phyloP scores from a whole-genome alignment of 495 filamentous ascomycete species.

The Daldinia grandis region DNA sequence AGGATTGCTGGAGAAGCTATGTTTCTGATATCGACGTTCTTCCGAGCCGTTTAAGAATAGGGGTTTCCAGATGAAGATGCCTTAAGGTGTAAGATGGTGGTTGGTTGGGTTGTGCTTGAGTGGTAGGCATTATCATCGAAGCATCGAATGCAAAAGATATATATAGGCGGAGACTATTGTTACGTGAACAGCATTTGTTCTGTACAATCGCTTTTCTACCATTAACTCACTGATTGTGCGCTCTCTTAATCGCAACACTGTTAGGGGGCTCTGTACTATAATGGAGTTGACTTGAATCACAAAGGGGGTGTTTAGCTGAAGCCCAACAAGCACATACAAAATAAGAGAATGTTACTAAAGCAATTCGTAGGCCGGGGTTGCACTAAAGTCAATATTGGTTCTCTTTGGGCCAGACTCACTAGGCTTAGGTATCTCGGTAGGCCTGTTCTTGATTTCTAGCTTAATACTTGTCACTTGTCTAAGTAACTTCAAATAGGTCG shows the following conservation, averaged over 20 bases:
- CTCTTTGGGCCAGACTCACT: no score
- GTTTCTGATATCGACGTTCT: neutral
- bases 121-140: neutral
- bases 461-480: no score
- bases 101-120: neutral
- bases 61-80: neutral
- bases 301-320: neutral
- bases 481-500: no score
- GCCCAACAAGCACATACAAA: neutral
- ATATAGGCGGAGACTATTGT: neutral
- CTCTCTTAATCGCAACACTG: neutral
- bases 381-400: no score
- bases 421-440: no score
- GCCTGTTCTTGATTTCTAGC: no score
- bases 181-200: neutral
- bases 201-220: neutral
- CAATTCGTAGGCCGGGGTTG: no score
- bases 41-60: neutral
- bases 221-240: neutral
- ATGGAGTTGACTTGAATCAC: neutral
- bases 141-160: neutral
- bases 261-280: neutral
- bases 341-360: neutral
- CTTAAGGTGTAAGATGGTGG: neutral
- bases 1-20: neutral